Conservation (phyloP, 371 early-diverging fungal species). For the Dinochytrium kinnereticum region DNA sequence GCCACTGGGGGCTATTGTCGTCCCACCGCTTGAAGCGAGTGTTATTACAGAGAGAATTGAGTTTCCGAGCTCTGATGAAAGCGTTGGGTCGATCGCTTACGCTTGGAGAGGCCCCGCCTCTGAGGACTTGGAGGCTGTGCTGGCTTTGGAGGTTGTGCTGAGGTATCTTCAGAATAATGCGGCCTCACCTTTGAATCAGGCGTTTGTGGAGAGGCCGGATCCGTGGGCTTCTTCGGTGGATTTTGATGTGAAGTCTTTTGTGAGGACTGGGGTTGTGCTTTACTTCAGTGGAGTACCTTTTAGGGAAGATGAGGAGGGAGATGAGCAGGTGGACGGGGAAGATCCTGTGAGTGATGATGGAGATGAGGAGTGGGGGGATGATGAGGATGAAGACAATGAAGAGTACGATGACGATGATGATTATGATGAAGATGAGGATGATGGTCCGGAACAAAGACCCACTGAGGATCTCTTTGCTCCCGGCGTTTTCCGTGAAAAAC, state of each 20-base stretch:
- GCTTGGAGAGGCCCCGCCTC: conserved; percentile 68
- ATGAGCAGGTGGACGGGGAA: conserved; percentile 21
- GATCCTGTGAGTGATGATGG: conserved; percentile 40
- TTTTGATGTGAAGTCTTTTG: conserved; percentile 58
- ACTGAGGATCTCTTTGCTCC: conserved; percentile 45
- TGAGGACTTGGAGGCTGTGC: conserved; percentile 53
- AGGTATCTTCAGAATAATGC: conserved; percentile 64
- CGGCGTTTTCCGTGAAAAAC: conserved; percentile 39
- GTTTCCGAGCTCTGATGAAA: conserved; percentile 64
- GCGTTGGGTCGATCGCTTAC: conserved; percentile 65
- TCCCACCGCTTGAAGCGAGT: conserved; percentile 41
- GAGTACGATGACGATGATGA: conserved; percentile 31
- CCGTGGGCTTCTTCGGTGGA: conserved; percentile 67
- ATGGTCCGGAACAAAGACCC: conserved; percentile 18
- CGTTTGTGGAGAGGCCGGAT: conserved; percentile 62
- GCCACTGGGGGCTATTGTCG: conserved; percentile 24
- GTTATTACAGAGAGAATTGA: conserved; percentile 43
- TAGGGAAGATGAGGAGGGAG: conserved; percentile 29
- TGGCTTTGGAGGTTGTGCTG: conserved; percentile 67
- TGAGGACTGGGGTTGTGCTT: conserved; percentile 56
- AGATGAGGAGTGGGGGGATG: conserved; percentile 28
- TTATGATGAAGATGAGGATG: conserved; percentile 38
- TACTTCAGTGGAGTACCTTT: conserved; percentile 68
- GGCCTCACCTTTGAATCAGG: conserved; percentile 63
- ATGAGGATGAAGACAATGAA: conserved; percentile 32